Conservation (phyloP, 148 eudicot genomes). For the Salicornia ramosissima region DNA sequence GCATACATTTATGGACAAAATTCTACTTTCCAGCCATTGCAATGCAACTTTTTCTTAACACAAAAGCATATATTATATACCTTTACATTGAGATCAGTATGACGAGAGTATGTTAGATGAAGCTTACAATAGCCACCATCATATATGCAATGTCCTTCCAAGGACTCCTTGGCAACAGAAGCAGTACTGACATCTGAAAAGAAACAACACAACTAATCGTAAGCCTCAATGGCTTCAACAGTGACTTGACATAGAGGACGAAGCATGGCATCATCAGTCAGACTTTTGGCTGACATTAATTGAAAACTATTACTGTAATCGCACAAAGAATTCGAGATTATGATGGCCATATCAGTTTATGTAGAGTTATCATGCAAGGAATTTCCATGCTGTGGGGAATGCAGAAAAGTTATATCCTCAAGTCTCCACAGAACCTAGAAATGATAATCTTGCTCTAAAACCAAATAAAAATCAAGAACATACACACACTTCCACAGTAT, state of each 20-base stretch:
- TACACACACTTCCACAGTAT: too few species aligned
- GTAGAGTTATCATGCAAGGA: too few species aligned
- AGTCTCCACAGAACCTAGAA: too few species aligned
- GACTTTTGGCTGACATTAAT: background rate
- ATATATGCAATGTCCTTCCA: constrained; percentile 91
- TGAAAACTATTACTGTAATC: too few species aligned
- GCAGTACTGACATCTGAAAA: constrained; percentile 64
- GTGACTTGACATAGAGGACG: background rate
- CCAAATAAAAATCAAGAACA: background rate
- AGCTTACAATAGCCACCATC: constrained; percentile 99
- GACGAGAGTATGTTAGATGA: constrained; percentile 93
- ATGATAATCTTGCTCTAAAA: too few species aligned
- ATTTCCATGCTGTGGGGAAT: too few species aligned
- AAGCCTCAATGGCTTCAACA: background rate
- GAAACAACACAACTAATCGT: background rate
- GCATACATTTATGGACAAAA: constrained; percentile 30
- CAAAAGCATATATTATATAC: constrained; percentile 49
- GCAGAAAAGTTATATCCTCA: too few species aligned
- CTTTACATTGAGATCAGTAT: constrained; percentile 94
- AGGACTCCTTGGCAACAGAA: constrained; percentile 59
- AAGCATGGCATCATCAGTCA: background rate
- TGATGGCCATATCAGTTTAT: too few species aligned
- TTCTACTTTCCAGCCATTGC: constrained; percentile 18
- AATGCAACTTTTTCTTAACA: constrained; percentile 20
- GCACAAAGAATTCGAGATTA: too few species aligned